phyloP scores from a whole-genome alignment of 2,329 filamentous ascomycete species.

The Arthroderma sp. region DNA sequence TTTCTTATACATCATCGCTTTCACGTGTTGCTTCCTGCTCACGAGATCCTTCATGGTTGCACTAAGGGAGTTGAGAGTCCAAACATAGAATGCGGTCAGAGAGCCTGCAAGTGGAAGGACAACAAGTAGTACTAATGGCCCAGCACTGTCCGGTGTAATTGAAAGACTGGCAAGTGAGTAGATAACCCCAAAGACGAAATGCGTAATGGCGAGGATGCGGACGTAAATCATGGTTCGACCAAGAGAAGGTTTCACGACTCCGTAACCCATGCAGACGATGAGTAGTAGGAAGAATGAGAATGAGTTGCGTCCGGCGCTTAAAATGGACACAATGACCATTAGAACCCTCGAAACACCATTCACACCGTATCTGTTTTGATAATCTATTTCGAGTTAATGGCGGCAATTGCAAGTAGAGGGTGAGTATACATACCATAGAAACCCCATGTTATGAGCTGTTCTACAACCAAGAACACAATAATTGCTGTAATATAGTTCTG shows the following conservation, averaged over 20 bases:
- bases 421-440: constrained; percentile 62
- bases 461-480: constrained; percentile 80
- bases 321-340: constrained; percentile 78
- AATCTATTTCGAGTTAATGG: constrained; percentile 50
- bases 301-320: constrained; percentile 89
- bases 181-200: constrained; percentile 89
- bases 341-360: constrained; percentile 73
- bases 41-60: constrained; percentile 91
- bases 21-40: constrained; percentile 84
- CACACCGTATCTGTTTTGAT: constrained; percentile 77
- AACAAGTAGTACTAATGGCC: constrained; percentile 81
- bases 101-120: constrained; percentile 85
- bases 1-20: constrained; percentile 93
- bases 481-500: constrained; percentile 99
- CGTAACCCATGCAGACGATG: constrained; percentile 99
- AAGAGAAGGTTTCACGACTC: constrained; percentile 86
- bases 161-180: constrained; percentile 84
- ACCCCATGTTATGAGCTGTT: constrained; percentile 97
- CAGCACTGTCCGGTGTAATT: constrained; percentile 77
- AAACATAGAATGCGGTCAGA: constrained; percentile 93
- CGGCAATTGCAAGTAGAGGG: background rate
- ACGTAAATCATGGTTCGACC: constrained; percentile 92
- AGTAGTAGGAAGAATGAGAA: constrained; percentile 97
- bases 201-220: constrained; percentile 75
- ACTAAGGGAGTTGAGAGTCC: constrained; percentile 93